Percentiles rank a stretch among this genome's conserved stretches.
These are phyloP conservation scores for Hericium rajendrae DNA, from an alignment of 768 basidiomycete genomes.

Conservation along the genomic window DNA sequence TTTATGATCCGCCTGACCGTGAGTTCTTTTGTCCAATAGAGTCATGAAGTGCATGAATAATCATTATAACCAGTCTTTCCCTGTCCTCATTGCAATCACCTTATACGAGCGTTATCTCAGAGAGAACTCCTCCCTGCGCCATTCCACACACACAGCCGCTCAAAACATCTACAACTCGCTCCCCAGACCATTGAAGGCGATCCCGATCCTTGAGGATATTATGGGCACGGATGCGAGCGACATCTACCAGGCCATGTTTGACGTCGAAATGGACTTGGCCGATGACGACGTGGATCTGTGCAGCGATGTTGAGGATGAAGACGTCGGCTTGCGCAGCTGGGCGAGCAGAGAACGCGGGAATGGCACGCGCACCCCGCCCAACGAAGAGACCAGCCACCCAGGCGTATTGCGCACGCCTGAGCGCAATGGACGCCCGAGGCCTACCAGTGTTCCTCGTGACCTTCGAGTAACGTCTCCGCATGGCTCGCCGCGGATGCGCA, in stretches of 20 bases:
- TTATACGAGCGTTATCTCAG: constrained; percentile 70
- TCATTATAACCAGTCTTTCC: constrained; percentile 45
- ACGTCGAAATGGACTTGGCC: constrained; percentile 42
- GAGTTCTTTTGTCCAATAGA: constrained; percentile 12
- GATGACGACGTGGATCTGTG: constrained; percentile 32
- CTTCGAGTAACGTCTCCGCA: constrained; percentile 12
- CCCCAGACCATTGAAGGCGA: constrained; percentile 61
- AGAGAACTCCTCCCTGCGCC: constrained; percentile 39
- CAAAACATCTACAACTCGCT: constrained; percentile 53
- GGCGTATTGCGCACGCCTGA: constrained; percentile 1
- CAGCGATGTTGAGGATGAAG: constrained; percentile 35
- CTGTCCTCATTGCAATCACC: constrained; percentile 65
- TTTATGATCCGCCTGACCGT: constrained; percentile 78
- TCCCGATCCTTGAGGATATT: constrained; percentile 67
- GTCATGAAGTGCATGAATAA: not conserved
- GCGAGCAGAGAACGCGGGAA: constrained; percentile 5
- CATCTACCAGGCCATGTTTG: constrained; percentile 73
- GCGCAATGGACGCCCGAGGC: constrained; percentile 2
- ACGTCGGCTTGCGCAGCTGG: constrained; percentile 14
- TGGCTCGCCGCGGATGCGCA: constrained; percentile 17
- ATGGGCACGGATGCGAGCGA: constrained; percentile 62
- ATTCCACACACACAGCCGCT: constrained; percentile 41
- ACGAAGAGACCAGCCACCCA: not conserved
- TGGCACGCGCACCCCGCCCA: not conserved
- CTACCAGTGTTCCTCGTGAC: constrained; percentile 16